Evolutionary conservation across 768 basidiomycete genomes (phyloP).

Genomic region (Lactarius tabidus): DNA sequence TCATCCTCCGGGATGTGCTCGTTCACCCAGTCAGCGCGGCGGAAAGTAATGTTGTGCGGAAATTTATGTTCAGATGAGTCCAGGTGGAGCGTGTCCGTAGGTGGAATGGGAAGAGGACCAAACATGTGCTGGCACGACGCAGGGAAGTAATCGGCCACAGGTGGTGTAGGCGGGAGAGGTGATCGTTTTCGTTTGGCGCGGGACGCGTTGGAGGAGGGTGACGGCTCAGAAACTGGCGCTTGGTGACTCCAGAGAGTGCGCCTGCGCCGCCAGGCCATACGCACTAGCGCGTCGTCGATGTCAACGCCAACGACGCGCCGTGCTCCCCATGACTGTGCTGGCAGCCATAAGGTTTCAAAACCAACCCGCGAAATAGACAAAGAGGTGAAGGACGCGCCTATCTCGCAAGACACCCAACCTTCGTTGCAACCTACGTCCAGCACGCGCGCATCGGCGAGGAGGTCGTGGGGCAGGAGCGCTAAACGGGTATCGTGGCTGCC

Average conservation of each 20-base stretch:
- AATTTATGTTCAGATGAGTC: slow-evolving; percentile 40
- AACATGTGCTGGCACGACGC: slow-evolving; percentile 70
- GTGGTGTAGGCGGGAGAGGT: background rate
- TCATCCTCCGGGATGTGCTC: slow-evolving; percentile 51
- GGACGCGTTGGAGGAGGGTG: slow-evolving; percentile 8
- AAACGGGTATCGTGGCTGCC: slow-evolving; percentile 56
- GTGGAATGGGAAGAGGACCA: slow-evolving; percentile 68
- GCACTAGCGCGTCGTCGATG: slow-evolving; percentile 73
- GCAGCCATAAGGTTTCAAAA: background rate
- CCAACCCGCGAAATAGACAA: background rate
- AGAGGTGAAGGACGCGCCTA: slow-evolving; percentile 27
- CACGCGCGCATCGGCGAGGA: slow-evolving; percentile 14
- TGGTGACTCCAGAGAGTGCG: slow-evolving; percentile 70
- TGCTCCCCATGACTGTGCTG: slow-evolving; percentile 65
- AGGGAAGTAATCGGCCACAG: slow-evolving; percentile 60
- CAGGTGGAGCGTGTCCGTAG: slow-evolving; percentile 32
- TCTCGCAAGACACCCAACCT: slow-evolving; percentile 20
- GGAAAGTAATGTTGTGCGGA: slow-evolving; percentile 76
- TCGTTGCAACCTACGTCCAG: slow-evolving; percentile 25
- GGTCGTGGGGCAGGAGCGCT: slow-evolving; percentile 42
- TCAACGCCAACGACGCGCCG: slow-evolving; percentile 77
- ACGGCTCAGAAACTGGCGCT: slow-evolving; percentile 34
- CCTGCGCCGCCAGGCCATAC: slow-evolving; percentile 69
- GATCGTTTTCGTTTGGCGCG: slow-evolving; percentile 25
- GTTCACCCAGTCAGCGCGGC: slow-evolving; percentile 69